Conservation (phyloP, 1,284 basidiomycete species). For the Vanrija pseudolonga region DNA sequence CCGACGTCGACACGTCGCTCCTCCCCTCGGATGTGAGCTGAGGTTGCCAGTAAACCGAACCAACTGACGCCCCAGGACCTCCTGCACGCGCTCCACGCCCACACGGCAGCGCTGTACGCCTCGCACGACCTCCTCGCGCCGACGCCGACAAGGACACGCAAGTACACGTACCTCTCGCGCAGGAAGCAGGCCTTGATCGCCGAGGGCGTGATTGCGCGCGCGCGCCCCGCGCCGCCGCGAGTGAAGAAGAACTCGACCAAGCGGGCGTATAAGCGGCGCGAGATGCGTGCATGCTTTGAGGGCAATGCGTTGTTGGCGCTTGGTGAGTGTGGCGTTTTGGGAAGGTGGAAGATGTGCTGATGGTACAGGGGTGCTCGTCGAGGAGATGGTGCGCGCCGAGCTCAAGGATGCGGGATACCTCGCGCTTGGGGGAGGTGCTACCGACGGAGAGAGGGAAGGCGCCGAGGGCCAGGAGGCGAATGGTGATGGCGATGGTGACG, state of each 20-base stretch:
- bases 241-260: conserved; percentile 1
- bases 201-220: neutral
- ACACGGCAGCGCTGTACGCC: conserved; percentile 22
- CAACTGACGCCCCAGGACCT: conserved; percentile 15
- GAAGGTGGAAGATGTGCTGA: conserved; percentile 4
- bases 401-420: conserved; percentile 18
- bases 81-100: conserved; percentile 19
- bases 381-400: conserved; percentile 23
- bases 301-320: conserved; percentile 33
- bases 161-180: neutral
- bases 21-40: neutral
- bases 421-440: neutral
- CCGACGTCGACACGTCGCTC: too few relatives aligned
- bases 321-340: conserved; percentile 21
- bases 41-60: neutral
- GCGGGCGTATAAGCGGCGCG: conserved; percentile 10
- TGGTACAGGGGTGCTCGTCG: conserved; percentile 26
- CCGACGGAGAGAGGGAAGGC: neutral
- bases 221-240: too few relatives aligned
- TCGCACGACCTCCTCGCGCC: conserved; percentile 7
- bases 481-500: neutral
- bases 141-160: neutral
- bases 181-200: neutral
- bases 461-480: too few relatives aligned
- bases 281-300: conserved; percentile 35